Conservation (phyloP, 768 basidiomycete species). For the Pholiota molesta region DNA sequence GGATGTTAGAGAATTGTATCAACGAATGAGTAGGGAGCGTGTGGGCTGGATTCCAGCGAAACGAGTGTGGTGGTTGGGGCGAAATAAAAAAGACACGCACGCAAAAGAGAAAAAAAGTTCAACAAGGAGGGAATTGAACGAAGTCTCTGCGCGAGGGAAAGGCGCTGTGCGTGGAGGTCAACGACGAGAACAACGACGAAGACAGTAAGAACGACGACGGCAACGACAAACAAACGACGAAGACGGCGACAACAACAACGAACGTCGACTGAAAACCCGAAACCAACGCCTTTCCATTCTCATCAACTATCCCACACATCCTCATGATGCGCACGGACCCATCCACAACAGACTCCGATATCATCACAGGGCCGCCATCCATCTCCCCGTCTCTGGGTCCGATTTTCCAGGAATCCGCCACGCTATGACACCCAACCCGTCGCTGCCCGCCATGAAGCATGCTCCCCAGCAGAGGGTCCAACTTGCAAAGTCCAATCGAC, state of each 20-base stretch:
- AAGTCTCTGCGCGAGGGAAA: slow-evolving; percentile 33
- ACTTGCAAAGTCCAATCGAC: no score
- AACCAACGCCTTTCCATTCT: slow-evolving; percentile 12
- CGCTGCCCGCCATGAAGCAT: no score
- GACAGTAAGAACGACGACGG: slow-evolving; percentile 26
- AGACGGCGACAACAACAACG: slow-evolving; percentile 26
- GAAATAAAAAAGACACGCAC: slow-evolving; percentile 43
- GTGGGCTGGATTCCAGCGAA: slow-evolving; percentile 38
- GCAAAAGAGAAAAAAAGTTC: slow-evolving; percentile 38
- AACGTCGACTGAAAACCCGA: slow-evolving; percentile 23
- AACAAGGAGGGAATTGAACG: slow-evolving; percentile 39
- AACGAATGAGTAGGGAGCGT: slow-evolving; percentile 61
- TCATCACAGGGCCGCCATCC: neutral
- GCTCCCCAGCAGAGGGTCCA: no score
- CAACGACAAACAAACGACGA: slow-evolving; percentile 30
- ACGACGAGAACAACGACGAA: slow-evolving; percentile 37
- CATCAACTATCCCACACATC: slow-evolving; percentile 14
- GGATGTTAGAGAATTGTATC: slow-evolving; percentile 48
- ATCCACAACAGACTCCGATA: neutral
- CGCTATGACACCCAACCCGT: no score
- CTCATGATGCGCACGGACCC: slow-evolving; percentile 14
- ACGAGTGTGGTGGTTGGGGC: slow-evolving; percentile 48
- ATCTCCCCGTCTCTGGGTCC: no score
- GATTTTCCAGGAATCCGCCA: no score
- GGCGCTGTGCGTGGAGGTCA: slow-evolving; percentile 32